Percentiles rank a stretch among this genome's conserved stretches.
Conservation (phyloP, 805 yeast species). For the Cyberlindnera nakhonratchasimensis region DNA sequence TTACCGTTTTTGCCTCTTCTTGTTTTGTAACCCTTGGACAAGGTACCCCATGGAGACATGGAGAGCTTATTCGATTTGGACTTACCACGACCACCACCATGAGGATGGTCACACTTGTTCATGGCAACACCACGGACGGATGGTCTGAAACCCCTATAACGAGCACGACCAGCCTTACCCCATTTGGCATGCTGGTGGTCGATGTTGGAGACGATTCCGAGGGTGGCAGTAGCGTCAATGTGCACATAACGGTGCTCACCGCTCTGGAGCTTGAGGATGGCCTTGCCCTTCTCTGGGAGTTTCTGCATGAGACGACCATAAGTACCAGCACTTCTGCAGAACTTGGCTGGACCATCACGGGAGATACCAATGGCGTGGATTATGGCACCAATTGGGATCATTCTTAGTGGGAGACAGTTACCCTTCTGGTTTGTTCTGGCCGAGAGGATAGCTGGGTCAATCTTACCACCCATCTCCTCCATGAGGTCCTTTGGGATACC, state of each 20-base stretch:
- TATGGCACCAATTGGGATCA: constrained; percentile 94
- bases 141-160: constrained; percentile 92
- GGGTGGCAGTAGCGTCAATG: constrained; percentile 84
- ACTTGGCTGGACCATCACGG: constrained; percentile 73
- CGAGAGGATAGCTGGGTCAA: constrained; percentile 88
- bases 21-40: constrained; percentile 91
- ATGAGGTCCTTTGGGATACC: constrained; percentile 79
- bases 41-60: constrained; percentile 93
- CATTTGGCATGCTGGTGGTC: constrained; percentile 85
- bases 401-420: constrained; percentile 85
- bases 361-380: constrained; percentile 84
- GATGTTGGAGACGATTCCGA: constrained; percentile 88
- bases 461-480: constrained; percentile 82
- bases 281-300: constrained; percentile 63
- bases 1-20: constrained; percentile 86
- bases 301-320: constrained; percentile 86
- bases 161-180: constrained; percentile 96
- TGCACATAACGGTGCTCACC: constrained; percentile 94
- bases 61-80: constrained; percentile 93
- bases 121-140: constrained; percentile 96
- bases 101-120: constrained; percentile 97
- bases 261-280: constrained; percentile 76
- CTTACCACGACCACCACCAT: constrained; percentile 99
- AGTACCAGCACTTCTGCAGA: constrained; percentile 93
- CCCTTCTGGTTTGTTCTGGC: constrained; percentile 89